phyloP scores from a whole-genome alignment of 2,329 filamentous ascomycete species.

The Eurotiales sp. region DNA sequence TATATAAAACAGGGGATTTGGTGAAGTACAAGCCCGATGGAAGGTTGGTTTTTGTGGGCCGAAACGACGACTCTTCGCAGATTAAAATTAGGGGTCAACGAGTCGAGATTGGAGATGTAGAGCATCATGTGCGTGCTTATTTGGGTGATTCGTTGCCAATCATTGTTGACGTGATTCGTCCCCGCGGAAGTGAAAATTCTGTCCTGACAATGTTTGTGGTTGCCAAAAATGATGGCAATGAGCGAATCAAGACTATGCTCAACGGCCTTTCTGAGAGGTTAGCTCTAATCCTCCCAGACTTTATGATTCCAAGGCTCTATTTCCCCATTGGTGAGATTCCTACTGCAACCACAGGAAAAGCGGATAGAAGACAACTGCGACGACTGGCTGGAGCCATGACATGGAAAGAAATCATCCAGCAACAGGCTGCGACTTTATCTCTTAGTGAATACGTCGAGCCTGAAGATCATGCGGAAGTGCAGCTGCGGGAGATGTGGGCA shows the following conservation, averaged over 20 bases:
- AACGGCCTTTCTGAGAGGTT: not conserved
- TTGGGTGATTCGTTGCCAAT: not conserved
- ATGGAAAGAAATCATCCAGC: slow-evolving; percentile 19
- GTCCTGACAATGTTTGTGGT: not conserved
- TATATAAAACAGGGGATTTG: slow-evolving; percentile 82
- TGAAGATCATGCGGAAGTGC: slow-evolving; percentile 17
- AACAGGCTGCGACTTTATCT: slow-evolving; percentile 18
- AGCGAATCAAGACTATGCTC: not conserved
- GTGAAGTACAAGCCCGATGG: slow-evolving; percentile 49
- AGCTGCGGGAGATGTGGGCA: slow-evolving; percentile 19
- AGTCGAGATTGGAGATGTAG: slow-evolving; percentile 12
- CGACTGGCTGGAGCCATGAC: slow-evolving; percentile 13
- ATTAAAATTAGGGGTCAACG: slow-evolving; percentile 14
- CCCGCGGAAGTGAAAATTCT: not conserved
- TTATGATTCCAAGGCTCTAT: slow-evolving; percentile 22
- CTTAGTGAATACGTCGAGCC: not conserved
- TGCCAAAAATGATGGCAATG: not conserved
- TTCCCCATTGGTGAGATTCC: slow-evolving; percentile 20
- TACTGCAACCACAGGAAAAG: slow-evolving; percentile 20
- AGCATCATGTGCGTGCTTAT: slow-evolving; percentile 4
- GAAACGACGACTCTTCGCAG: slow-evolving; percentile 13
- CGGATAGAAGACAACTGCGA: slow-evolving; percentile 19
- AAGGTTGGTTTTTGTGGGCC: slow-evolving; percentile 7
- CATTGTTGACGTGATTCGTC: slow-evolving; percentile 3
- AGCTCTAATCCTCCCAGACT: slow-evolving; percentile 17